phyloP scores from a whole-genome alignment of 2,329 filamentous ascomycete species.

The Xylariales sp. region DNA sequence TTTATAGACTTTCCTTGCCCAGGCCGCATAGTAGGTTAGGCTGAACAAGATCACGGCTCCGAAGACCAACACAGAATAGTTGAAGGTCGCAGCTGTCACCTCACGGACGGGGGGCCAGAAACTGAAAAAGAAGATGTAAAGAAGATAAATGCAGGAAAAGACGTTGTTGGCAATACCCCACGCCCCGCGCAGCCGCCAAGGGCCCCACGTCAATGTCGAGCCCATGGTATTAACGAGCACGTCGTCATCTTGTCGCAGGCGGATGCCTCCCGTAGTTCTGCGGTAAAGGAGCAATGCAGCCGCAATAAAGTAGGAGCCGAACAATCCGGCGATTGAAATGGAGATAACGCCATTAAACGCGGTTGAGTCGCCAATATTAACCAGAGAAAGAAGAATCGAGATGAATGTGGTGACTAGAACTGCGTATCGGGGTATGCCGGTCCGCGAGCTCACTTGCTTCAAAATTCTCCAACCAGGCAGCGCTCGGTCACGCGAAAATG shows the following conservation, averaged over 20 bases:
- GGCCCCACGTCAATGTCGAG: conserved; percentile 33
- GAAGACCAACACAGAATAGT: conserved; percentile 38
- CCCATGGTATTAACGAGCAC: conserved; percentile 1
- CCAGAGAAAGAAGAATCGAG: conserved; percentile 36
- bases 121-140: conserved; percentile 42
- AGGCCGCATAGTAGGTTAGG: conserved; percentile 40
- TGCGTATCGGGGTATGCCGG: conserved; percentile 38
- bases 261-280: conserved; percentile 20
- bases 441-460: conserved; percentile 36
- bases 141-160: conserved; percentile 36
- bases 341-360: conserved; percentile 42
- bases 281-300: conserved; percentile 20
- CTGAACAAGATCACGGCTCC: conserved; percentile 39
- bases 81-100: conserved; percentile 39
- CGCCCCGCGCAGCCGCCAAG: conserved; percentile 37
- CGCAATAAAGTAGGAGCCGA: conserved; percentile 35
- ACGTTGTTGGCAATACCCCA: conserved; percentile 38
- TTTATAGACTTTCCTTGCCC: conserved; percentile 37
- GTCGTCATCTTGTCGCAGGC: conserved; percentile 9
- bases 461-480: conserved; percentile 38
- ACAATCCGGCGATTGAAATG: conserved; percentile 38
- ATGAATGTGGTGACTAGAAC: conserved; percentile 30
- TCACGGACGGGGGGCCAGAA: conserved; percentile 41
- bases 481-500: conserved; percentile 54
- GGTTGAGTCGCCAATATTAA: conserved; percentile 38